Evolutionary conservation across 2,329 filamentous ascomycete species (phyloP).

Genomic region (Neophaeococcomyces aloes): DNA sequence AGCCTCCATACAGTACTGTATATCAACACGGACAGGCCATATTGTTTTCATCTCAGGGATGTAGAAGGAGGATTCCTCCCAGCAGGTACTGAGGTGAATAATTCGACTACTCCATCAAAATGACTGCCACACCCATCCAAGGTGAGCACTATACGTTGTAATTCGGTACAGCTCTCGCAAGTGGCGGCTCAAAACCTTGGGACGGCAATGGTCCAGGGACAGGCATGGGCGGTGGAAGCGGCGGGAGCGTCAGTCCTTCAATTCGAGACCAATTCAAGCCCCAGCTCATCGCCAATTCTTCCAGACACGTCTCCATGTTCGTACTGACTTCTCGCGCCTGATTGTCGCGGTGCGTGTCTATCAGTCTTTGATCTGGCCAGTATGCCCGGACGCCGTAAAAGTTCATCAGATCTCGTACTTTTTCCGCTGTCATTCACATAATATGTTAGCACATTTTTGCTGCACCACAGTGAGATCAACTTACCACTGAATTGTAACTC

Average conservation of each 20-base stretch:
- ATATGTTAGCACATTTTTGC: not conserved
- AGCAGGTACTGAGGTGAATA: too few species aligned
- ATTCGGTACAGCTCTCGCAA: too few species aligned
- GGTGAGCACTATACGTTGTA: too few species aligned
- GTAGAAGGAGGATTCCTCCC: too few species aligned
- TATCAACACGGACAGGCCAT: too few species aligned
- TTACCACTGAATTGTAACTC: constrained; percentile 16
- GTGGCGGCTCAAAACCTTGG: not conserved
- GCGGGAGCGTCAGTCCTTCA: constrained; percentile 11
- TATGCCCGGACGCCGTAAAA: constrained; percentile 15
- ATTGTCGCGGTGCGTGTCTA: constrained; percentile 10
- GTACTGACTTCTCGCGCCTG: constrained; percentile 9
- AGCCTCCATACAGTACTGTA: too few species aligned
- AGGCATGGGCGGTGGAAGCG: not conserved
- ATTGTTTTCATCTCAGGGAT: too few species aligned
- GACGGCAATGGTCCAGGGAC: not conserved
- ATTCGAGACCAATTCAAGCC: constrained; percentile 15
- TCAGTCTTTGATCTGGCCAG: constrained; percentile 12
- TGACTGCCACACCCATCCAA: too few species aligned
- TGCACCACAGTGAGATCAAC: constrained; percentile 2
- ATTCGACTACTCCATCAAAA: too few species aligned
- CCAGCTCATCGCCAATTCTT: constrained; percentile 15
- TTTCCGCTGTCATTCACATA: constrained; percentile 7
- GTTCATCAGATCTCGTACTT: constrained; percentile 14
- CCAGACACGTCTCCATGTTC: constrained; percentile 15